Conservation (phyloP, 225 moss, liverwort and hornwort genomes). For the Neckera pumila region DNA sequence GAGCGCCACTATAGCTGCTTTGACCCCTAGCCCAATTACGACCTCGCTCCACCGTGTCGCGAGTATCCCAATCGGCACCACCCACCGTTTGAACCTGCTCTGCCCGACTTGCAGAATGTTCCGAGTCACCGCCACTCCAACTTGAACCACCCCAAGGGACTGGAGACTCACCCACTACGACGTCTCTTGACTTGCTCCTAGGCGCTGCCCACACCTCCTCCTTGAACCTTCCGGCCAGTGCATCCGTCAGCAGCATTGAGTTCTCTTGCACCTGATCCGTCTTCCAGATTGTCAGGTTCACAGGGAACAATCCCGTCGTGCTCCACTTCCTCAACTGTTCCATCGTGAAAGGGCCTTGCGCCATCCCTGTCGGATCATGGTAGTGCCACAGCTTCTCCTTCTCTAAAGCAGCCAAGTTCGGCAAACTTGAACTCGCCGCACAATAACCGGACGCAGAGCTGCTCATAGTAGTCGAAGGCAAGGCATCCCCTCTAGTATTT, state of each 20-base stretch:
- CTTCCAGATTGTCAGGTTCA: slow-evolving; percentile 75
- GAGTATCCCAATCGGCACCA: slow-evolving; percentile 20
- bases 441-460: slow-evolving; percentile 1
- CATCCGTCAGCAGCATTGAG: slow-evolving; percentile 61
- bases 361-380: slow-evolving; percentile 69
- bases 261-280: slow-evolving; percentile 39
- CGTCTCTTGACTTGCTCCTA: slow-evolving; percentile 20
- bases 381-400: slow-evolving; percentile 94
- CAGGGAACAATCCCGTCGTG: slow-evolving; percentile 85
- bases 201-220: slow-evolving; percentile 40
- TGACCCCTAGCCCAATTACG: slow-evolving; percentile 38
- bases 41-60: slow-evolving; percentile 22
- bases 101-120: slow-evolving; percentile 14
- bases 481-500: slow-evolving; percentile 18
- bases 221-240: slow-evolving; percentile 54
- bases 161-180: slow-evolving; percentile 13
- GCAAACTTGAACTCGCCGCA: neutral
- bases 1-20: slow-evolving; percentile 22
- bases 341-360: slow-evolving; percentile 88
- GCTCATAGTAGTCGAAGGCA: neutral
- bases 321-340: slow-evolving; percentile 95
- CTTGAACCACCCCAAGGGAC: slow-evolving; percentile 8
- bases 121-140: slow-evolving; percentile 29
- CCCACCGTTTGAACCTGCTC: slow-evolving; percentile 1
- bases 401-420: slow-evolving; percentile 33